These are phyloP conservation scores for Hyphodiscus hymeniophilus DNA, from an alignment of 495 filamentous ascomycete genomes.

Conservation along the genomic window DNA sequence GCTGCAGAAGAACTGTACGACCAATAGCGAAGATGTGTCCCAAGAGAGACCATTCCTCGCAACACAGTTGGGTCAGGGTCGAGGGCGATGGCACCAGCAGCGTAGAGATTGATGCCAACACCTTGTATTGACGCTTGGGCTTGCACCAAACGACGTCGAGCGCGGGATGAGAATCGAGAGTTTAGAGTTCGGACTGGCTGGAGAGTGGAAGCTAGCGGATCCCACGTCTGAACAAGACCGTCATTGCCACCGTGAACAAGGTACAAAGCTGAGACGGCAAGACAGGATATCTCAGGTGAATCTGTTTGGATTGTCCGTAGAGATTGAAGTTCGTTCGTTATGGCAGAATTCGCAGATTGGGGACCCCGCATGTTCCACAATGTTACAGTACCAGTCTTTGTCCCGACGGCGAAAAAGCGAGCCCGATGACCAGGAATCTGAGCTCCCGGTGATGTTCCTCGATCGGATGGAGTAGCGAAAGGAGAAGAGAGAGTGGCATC, in stretches of 20 bases:
- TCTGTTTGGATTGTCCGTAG: conserved; percentile 82
- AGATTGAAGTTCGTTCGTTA: conserved; percentile 45
- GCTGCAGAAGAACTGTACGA: conserved; percentile 69
- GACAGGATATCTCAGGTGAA: conserved; percentile 75
- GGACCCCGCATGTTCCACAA: conserved; percentile 79
- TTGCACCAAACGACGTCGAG: conserved; percentile 64
- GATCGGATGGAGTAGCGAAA: conserved; percentile 44
- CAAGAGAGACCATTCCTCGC: conserved; percentile 86
- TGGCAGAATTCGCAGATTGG: conserved; percentile 38
- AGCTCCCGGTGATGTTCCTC: conserved; percentile 16
- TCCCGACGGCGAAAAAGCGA: conserved; percentile 75
- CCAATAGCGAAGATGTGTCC: conserved; percentile 86
- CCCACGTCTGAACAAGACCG: conserved; percentile 94
- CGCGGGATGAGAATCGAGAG: conserved; percentile 75
- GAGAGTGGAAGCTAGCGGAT: conserved; percentile 74
- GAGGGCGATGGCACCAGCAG: conserved; percentile 73
- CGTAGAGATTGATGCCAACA: conserved; percentile 69
- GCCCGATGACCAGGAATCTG: conserved; percentile 77
- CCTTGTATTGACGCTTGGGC: conserved; percentile 58
- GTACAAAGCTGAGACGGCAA: conserved; percentile 82
- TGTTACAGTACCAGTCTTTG: conserved; percentile 64
- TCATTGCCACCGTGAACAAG: conserved; percentile 91
- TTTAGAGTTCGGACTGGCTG: conserved; percentile 83
- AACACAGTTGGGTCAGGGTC: conserved; percentile 85
- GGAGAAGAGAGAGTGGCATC: conserved; percentile 48